Evolutionary conservation across 2,329 filamentous ascomycete genomes (phyloP), one percentile per base, ranked within the genome.

Genomic region (Tympanopsis confertula): DNA sequence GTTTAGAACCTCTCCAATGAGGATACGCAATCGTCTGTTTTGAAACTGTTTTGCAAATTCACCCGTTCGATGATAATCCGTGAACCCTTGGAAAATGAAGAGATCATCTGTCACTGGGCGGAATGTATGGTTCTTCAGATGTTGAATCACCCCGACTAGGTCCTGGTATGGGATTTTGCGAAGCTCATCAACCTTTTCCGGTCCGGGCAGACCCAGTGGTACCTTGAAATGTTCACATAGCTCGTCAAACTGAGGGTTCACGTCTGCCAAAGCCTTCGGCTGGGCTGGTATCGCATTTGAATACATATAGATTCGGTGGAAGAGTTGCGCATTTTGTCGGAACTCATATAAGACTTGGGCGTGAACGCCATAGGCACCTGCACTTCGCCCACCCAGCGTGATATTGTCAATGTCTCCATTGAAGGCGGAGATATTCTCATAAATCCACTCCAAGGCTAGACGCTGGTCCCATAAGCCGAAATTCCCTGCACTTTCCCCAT

Each of bases 361-460:
- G 19, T 65, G 55, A 4, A 55, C 58, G 40, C 56, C 55, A 44
- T 65, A 65, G 0, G 62, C 59, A 3, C 65, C 63, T 2, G 65
- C 65, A 38, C 59, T 64, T 4, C 60, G 51, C 4, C 60, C 64
- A 3, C 55, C 58, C 2, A 66, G 53, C 0, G 62, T 68, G 29
- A 71, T 59, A 38, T 65, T 62, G n/a, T 46, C 41, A 0, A 59
- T 41, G 42, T 71, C 60, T 3, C 68, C 68, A 5, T 60, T 61
- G 39, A 70, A 69, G 15, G 49, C 39, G 3, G 49, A 44, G 35
- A 72, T 67, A 41, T 71, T 62, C 4, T 60, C 49, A 22, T 66
- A 55, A 0, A 69, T 60, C 69, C 70, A 74, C 46, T 69, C 56
- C 5, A 70, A 49, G 1, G 68, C 68, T 12, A 65, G 50, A 2